phyloP scores from a whole-genome alignment of 2,329 filamentous ascomycete species.

The Paraconiothyrium sp. region DNA sequence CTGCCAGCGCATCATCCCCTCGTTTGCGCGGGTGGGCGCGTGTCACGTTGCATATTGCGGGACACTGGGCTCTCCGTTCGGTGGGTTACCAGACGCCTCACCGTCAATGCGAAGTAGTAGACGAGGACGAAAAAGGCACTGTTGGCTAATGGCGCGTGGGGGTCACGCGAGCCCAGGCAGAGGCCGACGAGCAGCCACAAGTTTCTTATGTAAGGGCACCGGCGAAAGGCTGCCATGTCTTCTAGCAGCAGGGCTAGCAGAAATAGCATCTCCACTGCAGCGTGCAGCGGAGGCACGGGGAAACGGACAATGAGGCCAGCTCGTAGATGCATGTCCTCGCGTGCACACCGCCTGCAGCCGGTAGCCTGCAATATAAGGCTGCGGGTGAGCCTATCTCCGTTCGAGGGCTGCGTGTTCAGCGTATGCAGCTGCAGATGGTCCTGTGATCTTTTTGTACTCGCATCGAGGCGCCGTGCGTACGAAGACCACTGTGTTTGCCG shows the following conservation, averaged over 20 bases:
- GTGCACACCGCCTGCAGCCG: conserved; percentile 1
- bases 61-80: background rate
- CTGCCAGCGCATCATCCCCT: conserved; percentile 29
- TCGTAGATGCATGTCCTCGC: background rate
- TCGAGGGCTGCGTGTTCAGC: background rate
- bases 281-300: conserved; percentile 10
- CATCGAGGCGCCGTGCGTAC: background rate
- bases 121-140: background rate
- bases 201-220: background rate
- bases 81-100: background rate
- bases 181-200: conserved; percentile 4
- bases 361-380: background rate
- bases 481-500: background rate
- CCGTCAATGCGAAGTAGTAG: background rate
- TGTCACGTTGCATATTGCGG: conserved; percentile 5
- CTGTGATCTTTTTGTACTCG: conserved; percentile 17
- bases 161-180: conserved; percentile 11
- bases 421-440: background rate
- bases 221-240: background rate
- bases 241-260: background rate
- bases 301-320: conserved; percentile 2
- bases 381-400: conserved; percentile 11
- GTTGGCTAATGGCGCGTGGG: conserved; percentile 13
- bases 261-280: background rate
- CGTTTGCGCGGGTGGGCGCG: conserved; percentile 10